Evolutionary conservation across 306 rosid genomes (phyloP).

Genomic region (Sicyos baderoa): DNA sequence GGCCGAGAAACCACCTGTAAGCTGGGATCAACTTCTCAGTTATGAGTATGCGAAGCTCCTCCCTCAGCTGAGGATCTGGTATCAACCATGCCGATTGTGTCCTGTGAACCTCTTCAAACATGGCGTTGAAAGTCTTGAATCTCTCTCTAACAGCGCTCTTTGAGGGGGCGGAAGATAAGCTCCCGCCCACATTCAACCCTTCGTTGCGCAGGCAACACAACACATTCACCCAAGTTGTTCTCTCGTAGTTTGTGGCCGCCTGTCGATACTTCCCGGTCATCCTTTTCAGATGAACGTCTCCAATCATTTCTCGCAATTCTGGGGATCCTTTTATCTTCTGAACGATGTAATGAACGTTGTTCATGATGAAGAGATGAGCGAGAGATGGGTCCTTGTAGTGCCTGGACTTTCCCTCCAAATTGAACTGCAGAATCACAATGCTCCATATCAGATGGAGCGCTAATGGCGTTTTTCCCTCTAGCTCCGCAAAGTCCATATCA

Average conservation of each 20-base stretch:
- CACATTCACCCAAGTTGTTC: constrained; percentile 91
- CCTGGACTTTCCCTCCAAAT: constrained; percentile 86
- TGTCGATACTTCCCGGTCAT: constrained; percentile 68
- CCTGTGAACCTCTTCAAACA: constrained; percentile 95
- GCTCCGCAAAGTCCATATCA: constrained; percentile 79
- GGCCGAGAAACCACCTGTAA: constrained; percentile 84
- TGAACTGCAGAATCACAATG: constrained; percentile 78
- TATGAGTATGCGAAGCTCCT: constrained; percentile 78
- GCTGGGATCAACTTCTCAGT: constrained; percentile 89
- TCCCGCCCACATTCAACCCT: constrained; percentile 81
- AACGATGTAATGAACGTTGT: constrained; percentile 96
- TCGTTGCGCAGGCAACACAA: constrained; percentile 82
- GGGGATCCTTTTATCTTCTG: constrained; percentile 85
- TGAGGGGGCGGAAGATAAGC: constrained; percentile 84
- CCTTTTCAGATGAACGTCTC: constrained; percentile 79
- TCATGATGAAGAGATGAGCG: constrained; percentile 78
- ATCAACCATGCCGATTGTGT: constrained; percentile 81
- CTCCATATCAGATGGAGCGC: constrained; percentile 95
- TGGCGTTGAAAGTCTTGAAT: constrained; percentile 86
- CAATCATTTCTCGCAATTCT: constrained; percentile 81
- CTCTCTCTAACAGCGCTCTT: constrained; percentile 89
- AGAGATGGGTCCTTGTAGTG: constrained; percentile 73
- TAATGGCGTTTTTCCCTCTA: constrained; percentile 71
- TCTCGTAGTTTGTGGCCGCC: constrained; percentile 89
- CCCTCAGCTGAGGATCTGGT: constrained; percentile 92